Evolutionary conservation across 495 filamentous ascomycete genomes (phyloP).

Genomic region (Xylaria palmicola): DNA sequence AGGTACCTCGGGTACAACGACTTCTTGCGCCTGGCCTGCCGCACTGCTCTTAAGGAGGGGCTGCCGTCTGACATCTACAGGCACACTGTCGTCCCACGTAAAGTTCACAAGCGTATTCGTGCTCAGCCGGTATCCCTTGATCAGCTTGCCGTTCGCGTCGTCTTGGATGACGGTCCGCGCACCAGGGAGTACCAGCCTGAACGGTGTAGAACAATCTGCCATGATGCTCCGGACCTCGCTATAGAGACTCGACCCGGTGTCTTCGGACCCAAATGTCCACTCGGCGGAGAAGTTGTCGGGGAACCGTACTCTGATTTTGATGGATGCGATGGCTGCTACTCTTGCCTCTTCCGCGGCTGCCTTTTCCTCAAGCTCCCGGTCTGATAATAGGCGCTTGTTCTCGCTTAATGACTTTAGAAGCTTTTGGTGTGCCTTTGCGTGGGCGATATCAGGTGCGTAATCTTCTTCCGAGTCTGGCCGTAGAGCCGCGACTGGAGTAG

Average conservation of each 20-base stretch:
- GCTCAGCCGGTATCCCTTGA: slow-evolving; percentile 67
- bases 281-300: slow-evolving; percentile 77
- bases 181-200: slow-evolving; percentile 46
- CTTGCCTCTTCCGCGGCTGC: slow-evolving; percentile 58
- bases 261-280: slow-evolving; percentile 58
- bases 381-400: slow-evolving; percentile 68
- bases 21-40: slow-evolving; percentile 62
- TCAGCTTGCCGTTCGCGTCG: slow-evolving; percentile 51
- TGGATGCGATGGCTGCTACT: slow-evolving; percentile 61
- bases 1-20: slow-evolving; percentile 50
- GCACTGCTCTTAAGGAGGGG: slow-evolving; percentile 67
- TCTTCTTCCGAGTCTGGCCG: slow-evolving; percentile 65
- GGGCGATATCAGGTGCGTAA: slow-evolving; percentile 80
- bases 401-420: slow-evolving; percentile 61
- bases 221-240: slow-evolving; percentile 59
- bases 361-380: slow-evolving; percentile 61
- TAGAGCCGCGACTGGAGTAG: slow-evolving; percentile 72
- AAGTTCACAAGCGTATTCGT: slow-evolving; percentile 75
- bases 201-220: slow-evolving; percentile 43
- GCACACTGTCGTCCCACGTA: slow-evolving; percentile 64
- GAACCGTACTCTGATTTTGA: slow-evolving; percentile 80
- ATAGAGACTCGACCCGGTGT: slow-evolving; percentile 68
- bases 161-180: slow-evolving; percentile 36
- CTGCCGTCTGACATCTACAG: slow-evolving; percentile 44
- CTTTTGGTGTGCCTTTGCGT: slow-evolving; percentile 78